Percentiles rank a stretch among this genome's conserved stretches.
These are phyloP conservation scores for Plasmodium cynomolgi DNA, from an alignment of 169 alveolate species.

Conservation along the genomic window DNA sequence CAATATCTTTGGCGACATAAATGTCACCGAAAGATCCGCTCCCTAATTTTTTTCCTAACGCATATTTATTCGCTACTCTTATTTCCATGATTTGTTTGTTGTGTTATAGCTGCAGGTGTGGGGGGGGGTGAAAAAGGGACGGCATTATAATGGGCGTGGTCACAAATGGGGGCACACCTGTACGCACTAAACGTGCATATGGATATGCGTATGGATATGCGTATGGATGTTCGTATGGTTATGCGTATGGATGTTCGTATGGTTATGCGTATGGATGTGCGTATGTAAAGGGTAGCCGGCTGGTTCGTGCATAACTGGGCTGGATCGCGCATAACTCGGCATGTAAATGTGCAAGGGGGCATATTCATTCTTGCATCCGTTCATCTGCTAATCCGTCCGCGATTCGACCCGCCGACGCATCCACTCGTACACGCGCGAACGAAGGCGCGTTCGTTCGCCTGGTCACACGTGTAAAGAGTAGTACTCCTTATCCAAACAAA, in stretches of 20 bases:
- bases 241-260: neutral
- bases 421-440: neutral
- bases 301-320: too few species aligned
- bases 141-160: neutral
- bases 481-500: neutral
- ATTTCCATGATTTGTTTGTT: conserved; percentile 90
- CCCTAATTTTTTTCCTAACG: conserved; percentile 98
- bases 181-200: neutral
- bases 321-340: neutral
- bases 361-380: neutral
- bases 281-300: neutral
- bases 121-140: neutral
- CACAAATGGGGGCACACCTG: neutral
- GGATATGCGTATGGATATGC: neutral
- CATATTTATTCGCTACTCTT: conserved; percentile 96
- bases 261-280: neutral
- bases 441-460: neutral
- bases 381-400: neutral
- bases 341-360: neutral
- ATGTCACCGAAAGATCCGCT: conserved; percentile 99
- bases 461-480: neutral
- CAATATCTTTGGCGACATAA: conserved; percentile 94
- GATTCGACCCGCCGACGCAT: neutral
- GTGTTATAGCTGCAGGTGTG: conserved; percentile 24
- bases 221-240: neutral